phyloP scores from a whole-genome alignment of 176 grass and related monocot species.

The Ananas comosus region DNA sequence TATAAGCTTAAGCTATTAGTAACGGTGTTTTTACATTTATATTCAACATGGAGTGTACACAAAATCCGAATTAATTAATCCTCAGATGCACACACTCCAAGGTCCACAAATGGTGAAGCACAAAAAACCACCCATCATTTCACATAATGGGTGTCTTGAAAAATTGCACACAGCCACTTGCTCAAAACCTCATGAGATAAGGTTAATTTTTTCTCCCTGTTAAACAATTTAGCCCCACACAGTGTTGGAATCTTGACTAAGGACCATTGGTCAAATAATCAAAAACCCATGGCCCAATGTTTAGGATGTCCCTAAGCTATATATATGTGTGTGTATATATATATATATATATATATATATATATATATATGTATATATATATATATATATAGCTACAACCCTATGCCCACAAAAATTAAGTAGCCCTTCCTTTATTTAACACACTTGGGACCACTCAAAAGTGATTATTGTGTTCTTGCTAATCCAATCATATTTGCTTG shows the following conservation, averaged over 20 bases:
- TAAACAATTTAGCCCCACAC: constrained; percentile 12
- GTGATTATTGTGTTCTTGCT: constrained; percentile 48
- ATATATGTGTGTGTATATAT: background rate
- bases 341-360: no score
- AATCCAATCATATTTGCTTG: constrained; percentile 66
- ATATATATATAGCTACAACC: constrained; percentile 3
- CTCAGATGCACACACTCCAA: background rate
- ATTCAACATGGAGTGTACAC: constrained; percentile 2
- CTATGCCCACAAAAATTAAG: constrained; percentile 11
- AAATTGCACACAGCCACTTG: constrained; percentile 32
- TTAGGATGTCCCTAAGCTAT: constrained; percentile 16
- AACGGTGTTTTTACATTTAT: background rate
- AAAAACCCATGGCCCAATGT: background rate
- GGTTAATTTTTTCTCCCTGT: constrained; percentile 20
- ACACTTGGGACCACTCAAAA: constrained; percentile 29
- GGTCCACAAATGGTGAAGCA: constrained; percentile 19
- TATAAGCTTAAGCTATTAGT: no score
- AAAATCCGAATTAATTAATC: background rate
- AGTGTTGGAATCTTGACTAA: constrained; percentile 69
- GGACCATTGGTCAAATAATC: constrained; percentile 16
- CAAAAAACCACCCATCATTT: constrained; percentile 29
- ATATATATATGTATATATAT: no score
- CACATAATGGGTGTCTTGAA: constrained; percentile 33
- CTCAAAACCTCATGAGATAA: constrained; percentile 6
- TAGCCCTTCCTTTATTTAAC: constrained; percentile 11